These are phyloP conservation scores for Penicillium sp. DNA, from an alignment of 2,329 filamentous ascomycete genomes.

Conservation along the genomic window DNA sequence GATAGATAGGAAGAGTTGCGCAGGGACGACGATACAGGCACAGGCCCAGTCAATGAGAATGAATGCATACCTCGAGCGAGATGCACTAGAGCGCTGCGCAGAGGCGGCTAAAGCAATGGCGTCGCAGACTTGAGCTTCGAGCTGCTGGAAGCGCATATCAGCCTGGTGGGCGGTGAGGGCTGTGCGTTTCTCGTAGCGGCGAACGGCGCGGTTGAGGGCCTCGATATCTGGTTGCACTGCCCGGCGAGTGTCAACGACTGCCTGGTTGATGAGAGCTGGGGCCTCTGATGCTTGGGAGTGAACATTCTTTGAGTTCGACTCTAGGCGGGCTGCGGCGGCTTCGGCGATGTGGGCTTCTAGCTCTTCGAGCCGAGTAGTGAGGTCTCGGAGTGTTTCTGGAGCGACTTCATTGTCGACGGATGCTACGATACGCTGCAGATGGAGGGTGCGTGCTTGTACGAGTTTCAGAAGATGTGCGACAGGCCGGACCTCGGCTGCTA, in stretches of 20 bases:
- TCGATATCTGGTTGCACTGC: conserved; percentile 76
- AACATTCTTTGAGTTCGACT: conserved; percentile 14
- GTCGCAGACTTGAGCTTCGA: conserved; percentile 70
- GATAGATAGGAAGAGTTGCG: conserved; percentile 30
- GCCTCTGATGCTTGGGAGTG: conserved; percentile 38
- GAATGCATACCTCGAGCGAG: conserved; percentile 25
- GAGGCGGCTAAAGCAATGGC: conserved; percentile 75
- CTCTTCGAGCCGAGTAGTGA: conserved; percentile 63
- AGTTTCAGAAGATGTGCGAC: conserved; percentile 76
- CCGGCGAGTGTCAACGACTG: conserved; percentile 56
- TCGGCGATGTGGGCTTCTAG: conserved; percentile 59
- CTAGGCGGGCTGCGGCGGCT: conserved; percentile 25
- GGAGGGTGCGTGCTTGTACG: conserved; percentile 70
- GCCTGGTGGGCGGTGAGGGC: conserved; percentile 70
- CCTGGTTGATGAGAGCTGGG: conserved; percentile 38
- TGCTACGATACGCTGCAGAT: conserved; percentile 69
- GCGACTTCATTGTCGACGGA: conserved; percentile 33
- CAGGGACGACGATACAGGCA: conserved; percentile 34
- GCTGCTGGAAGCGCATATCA: conserved; percentile 66
- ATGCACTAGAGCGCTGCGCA: conserved; percentile 44
- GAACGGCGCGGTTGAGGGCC: conserved; percentile 78
- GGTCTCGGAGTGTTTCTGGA: conserved; percentile 46
- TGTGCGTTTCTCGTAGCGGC: conserved; percentile 85
- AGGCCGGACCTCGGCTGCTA: conserved; percentile 81
- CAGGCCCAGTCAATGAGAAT: conserved; percentile 37